Conservation (phyloP, 352 stramenopile genomes). For the Phytophthora tubulina region DNA sequence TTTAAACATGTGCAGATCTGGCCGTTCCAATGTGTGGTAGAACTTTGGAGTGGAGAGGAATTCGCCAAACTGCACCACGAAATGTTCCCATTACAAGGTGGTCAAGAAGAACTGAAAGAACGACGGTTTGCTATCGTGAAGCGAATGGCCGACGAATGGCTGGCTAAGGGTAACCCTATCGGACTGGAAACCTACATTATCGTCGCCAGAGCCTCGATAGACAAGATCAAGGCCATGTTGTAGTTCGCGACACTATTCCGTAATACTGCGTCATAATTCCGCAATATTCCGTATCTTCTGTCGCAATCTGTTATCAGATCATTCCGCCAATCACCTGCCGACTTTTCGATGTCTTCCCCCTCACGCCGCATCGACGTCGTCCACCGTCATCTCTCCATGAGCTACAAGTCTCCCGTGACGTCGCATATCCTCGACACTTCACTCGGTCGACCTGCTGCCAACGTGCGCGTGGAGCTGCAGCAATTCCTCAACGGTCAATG, state of each 20-base stretch:
- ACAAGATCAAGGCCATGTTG: background rate
- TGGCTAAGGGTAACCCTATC: constrained; percentile 59
- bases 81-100: constrained; percentile 38
- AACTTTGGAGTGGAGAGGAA: constrained; percentile 52
- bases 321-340: background rate
- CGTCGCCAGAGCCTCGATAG: constrained; percentile 33
- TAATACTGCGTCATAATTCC: background rate
- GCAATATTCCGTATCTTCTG: constrained; percentile 3
- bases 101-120: constrained; percentile 33
- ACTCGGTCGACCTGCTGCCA: constrained; percentile 68
- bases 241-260: background rate
- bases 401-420: constrained; percentile 78
- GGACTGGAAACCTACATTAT: constrained; percentile 68
- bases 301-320: background rate
- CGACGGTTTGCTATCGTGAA: constrained; percentile 43
- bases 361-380: constrained; percentile 28
- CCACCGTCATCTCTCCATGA: constrained; percentile 44
- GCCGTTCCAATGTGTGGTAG: constrained; percentile 51
- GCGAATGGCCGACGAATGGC: constrained; percentile 58
- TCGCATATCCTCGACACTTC: constrained; percentile 91
- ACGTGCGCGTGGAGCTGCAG: constrained; percentile 80
- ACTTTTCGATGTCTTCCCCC: constrained; percentile 16
- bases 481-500: constrained; percentile 43
- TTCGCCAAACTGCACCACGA: constrained; percentile 48
- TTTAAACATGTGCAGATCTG: constrained; percentile 51